A percentile compares a stretch with the other conserved stretches of the same genome.
phyloP scores from a whole-genome alignment of 106 monocot species.

The Iris macrosiphon region DNA sequence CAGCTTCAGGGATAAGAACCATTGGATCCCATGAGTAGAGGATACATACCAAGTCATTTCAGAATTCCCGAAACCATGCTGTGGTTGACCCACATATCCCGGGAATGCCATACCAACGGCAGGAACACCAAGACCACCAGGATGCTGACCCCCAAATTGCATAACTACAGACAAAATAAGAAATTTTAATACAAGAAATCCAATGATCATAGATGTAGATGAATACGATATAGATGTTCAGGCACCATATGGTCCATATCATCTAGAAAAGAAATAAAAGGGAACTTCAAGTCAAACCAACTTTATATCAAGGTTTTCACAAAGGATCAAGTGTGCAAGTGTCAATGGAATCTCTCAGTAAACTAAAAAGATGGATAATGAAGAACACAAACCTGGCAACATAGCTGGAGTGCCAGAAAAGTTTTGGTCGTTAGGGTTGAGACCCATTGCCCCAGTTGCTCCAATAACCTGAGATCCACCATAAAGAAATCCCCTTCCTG shows the following conservation, averaged over 20 bases:
- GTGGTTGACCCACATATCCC: constrained; percentile 86
- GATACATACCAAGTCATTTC: constrained; percentile 90
- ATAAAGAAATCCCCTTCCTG: constrained; percentile 50
- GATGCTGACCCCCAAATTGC: constrained; percentile 84
- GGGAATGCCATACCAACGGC: constrained; percentile 93
- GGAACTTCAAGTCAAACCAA: too few relatives aligned
- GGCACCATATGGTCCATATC: too few relatives aligned
- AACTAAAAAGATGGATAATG: neutral
- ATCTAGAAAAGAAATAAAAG: too few relatives aligned
- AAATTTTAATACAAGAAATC: neutral
- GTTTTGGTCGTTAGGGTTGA: constrained; percentile 62
- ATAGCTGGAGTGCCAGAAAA: constrained; percentile 81
- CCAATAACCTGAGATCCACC: constrained; percentile 76
- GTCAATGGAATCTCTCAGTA: neutral
- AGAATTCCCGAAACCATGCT: constrained; percentile 79
- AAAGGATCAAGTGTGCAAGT: neutral
- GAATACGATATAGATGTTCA: too few relatives aligned
- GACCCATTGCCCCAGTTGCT: constrained; percentile 50
- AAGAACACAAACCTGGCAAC: constrained; percentile 58
- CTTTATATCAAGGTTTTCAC: neutral
- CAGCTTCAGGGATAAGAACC: neutral
- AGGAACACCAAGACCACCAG: constrained; percentile 72
- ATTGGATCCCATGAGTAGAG: neutral
- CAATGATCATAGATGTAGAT: too few relatives aligned
- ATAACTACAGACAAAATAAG: constrained; percentile 43